Evolutionary conservation across 495 filamentous ascomycete genomes (phyloP).

Genomic region (Penicillium malachiteum): DNA sequence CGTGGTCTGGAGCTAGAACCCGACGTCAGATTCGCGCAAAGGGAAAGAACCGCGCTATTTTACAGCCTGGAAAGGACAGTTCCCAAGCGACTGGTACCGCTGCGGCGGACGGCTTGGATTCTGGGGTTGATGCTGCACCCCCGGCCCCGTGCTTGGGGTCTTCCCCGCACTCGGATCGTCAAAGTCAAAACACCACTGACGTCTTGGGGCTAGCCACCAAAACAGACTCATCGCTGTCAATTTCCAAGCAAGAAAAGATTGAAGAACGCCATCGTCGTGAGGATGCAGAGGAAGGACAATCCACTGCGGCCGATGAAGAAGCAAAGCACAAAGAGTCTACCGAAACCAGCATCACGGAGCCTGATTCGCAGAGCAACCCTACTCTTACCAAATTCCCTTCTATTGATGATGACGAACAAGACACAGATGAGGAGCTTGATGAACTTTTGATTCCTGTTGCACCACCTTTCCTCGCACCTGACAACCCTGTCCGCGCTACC

Average conservation of each 20-base stretch:
- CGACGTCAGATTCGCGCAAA: constrained; percentile 28
- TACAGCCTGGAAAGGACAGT: neutral
- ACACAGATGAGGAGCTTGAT: constrained; percentile 28
- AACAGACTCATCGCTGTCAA: constrained; percentile 24
- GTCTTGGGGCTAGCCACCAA: constrained; percentile 34
- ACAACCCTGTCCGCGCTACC: constrained; percentile 68
- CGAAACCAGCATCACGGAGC: constrained; percentile 35
- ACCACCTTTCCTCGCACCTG: constrained; percentile 63
- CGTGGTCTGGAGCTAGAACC: constrained; percentile 76
- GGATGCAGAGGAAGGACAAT: constrained; percentile 25
- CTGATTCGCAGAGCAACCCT: constrained; percentile 14
- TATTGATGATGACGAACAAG: constrained; percentile 23
- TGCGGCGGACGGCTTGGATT: constrained; percentile 3
- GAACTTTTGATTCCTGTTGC: constrained; percentile 59
- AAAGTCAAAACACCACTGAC: constrained; percentile 16
- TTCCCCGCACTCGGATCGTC: constrained; percentile 9
- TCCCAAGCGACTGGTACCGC: neutral
- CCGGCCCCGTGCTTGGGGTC: neutral
- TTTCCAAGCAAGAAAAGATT: constrained; percentile 23
- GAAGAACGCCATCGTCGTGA: constrained; percentile 16
- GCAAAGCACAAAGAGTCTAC: constrained; percentile 27
- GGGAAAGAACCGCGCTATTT: constrained; percentile 15
- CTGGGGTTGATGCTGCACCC: constrained; percentile 10
- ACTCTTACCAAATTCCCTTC: constrained; percentile 6
- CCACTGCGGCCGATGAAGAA: constrained; percentile 24